Evolutionary conservation across 495 filamentous ascomycete species (phyloP), one percentile per base, ranked within the genome.

Genomic region (Tuber calosporum): DNA sequence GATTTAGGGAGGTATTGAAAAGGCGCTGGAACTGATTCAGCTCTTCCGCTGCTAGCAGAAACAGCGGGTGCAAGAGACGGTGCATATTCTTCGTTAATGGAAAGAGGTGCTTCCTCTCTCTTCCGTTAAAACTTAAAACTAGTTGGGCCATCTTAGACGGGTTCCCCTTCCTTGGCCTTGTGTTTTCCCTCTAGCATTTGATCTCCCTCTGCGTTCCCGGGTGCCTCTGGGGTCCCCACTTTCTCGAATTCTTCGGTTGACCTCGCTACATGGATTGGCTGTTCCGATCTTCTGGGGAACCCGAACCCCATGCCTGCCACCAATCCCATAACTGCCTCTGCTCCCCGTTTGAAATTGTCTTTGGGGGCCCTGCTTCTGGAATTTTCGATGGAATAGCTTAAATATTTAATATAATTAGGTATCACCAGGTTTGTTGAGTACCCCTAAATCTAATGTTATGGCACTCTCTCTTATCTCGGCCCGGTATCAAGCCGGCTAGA

Each of bases 1-100:
- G 48, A 37, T 30, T 38, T 36, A 66, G 68, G 30, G 66, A 43
- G 69, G 43, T 62, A 53, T 34, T 66, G 40, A 78, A 74, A 38
- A 58, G 45, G 68, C 22, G 67, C 36, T 69, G 71, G 8, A 36
- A 83, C 87, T 82, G 85, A 89, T 87, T 90, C 66, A 87, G 86
- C 86, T 80, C 85, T 88, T 68, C 88, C 84, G 37, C 73, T 67
- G 38, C 42, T 79, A 22, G 58, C 69, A 38, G 73, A 72, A 71
- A 69, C 68, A 15, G 73, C 41, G 13, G 69, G 53, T 36, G 66
- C 72, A 11, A 62, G 17, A 62, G 53, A 26, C 4, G 26, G 53
- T n/a, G 53, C 53, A 34, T 62, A 62, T 62, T 62, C 26, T 62
- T 62, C 26, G 26, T 15, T 13, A 62, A 34, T 19, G 53, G 53